Percentiles rank a stretch among this genome's conserved stretches.
Evolutionary conservation across 2,329 filamentous ascomycete genomes (phyloP).

Genomic region (Beauveria pseudobassiana): DNA sequence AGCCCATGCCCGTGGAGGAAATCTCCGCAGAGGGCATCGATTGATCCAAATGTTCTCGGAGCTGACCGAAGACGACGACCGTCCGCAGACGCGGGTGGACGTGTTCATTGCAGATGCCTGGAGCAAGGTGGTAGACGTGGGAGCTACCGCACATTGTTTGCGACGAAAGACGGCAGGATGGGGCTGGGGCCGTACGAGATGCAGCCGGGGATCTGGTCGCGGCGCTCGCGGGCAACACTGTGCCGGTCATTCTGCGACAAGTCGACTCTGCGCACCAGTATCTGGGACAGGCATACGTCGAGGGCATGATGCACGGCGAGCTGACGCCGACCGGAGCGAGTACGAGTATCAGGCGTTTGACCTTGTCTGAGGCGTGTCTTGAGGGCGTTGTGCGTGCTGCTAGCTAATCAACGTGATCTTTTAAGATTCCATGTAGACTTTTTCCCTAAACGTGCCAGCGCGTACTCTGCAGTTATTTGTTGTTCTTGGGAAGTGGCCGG

Average conservation of each 20-base stretch:
- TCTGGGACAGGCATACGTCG: neutral
- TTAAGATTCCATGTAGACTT: neutral
- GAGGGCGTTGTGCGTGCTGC: neutral
- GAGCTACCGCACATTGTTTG: neutral
- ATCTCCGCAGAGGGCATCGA: neutral
- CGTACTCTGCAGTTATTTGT: too few relatives aligned
- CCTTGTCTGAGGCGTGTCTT: neutral
- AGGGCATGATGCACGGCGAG: slow-evolving; percentile 2
- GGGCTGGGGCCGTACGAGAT: neutral
- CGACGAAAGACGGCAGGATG: neutral
- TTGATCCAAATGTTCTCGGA: neutral
- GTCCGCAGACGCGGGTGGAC: neutral
- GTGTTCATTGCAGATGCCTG: neutral
- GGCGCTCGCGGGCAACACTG: neutral
- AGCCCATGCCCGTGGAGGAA: neutral
- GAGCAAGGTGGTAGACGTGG: neutral
- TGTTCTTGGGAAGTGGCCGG: too few relatives aligned
- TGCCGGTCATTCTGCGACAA: neutral
- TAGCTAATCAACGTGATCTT: neutral
- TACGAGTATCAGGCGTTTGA: neutral
- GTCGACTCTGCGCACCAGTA: neutral
- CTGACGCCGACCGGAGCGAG: neutral
- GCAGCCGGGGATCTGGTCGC: neutral
- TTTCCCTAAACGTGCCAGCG: neutral
- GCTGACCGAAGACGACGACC: neutral